Base-by-base conservation (phyloP, 2,329 filamentous ascomycete species). In the Cercospora janseana region DNA sequence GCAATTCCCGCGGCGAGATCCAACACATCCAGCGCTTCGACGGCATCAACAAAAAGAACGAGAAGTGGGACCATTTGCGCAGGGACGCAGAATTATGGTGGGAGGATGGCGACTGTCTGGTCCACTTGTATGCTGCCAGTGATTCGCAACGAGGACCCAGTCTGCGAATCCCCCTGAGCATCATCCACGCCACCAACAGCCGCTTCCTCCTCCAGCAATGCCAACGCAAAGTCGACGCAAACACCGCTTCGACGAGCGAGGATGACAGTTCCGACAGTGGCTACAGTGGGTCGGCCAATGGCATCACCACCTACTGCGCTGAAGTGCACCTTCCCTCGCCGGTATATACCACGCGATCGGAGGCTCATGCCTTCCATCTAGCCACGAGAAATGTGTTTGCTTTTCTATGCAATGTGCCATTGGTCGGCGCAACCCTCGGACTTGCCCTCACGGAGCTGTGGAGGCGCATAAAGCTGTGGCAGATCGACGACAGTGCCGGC, bases 321-420 rank as follows among this genome's bases (percentile, higher is more conserved):
- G 82, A 89, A 43, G 71, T 91, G 1, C 88, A 83, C 63, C 81
- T 92, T n/a, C 81, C 86, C 2, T 74, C 84, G 1, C 85, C 86
- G 0, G 63, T 75, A 1, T 68, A 72, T 26, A 68, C 74, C 4
- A 75, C 78, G 40, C 75, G 76, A 56, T 72, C 76, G 3, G 76
- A 83, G 53, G 72, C 79, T 0, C 80, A 82, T 58, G 67, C 74
- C 28, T 85, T 85, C 65, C 83, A 88, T 60, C 64, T 88, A 4
- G 80, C 82, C 1, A 87, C 81, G 3, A 79, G 87, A 10, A 92
- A 92, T 62, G 80, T 89, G 59, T 85, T 91, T 51, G 87, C 87
- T 3, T 90, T 83, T 74, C 66, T 87, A 1, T 78, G 80, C 49
- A 73, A 79, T 3, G 79, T 79, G 52, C 80, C 87, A 0, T 64